Evolutionary conservation across 2,329 filamentous ascomycete genomes (phyloP).

Genomic region (Diaporthe ampelina): DNA sequence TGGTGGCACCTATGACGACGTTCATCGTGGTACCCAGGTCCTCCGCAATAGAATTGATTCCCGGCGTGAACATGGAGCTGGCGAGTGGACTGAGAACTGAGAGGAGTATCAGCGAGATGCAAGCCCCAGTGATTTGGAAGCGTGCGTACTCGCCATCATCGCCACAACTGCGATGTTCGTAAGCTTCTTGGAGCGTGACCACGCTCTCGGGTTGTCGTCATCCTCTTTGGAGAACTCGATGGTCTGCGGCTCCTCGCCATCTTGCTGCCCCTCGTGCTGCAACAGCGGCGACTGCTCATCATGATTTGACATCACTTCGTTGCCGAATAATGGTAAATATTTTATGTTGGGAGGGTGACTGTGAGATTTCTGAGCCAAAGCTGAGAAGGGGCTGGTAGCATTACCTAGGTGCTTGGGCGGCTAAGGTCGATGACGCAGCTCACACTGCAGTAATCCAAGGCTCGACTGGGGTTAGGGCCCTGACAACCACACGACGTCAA

Average conservation of each 20-base stretch:
- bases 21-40: slow-evolving; percentile 30
- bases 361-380: background rate
- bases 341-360: background rate
- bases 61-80: slow-evolving; percentile 41
- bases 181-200: slow-evolving; percentile 36
- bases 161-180: slow-evolving; percentile 39
- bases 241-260: background rate
- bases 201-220: slow-evolving; percentile 31
- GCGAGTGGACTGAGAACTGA: slow-evolving; percentile 39
- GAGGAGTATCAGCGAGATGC: background rate
- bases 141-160: slow-evolving; percentile 34
- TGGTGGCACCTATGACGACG: slow-evolving; percentile 36
- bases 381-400: background rate
- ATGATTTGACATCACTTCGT: slow-evolving; percentile 31
- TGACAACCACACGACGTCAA: background rate
- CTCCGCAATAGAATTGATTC: slow-evolving; percentile 35
- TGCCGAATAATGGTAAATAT: background rate
- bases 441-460: background rate
- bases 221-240: slow-evolving; percentile 35
- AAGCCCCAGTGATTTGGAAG: background rate
- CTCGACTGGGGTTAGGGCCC: background rate
- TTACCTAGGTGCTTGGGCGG: background rate
- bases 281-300: slow-evolving; percentile 38
- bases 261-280: background rate
- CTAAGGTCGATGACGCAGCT: slow-evolving; percentile 20